Base-by-base conservation (phyloP, 2,329 filamentous ascomycete genomes). In the Penicillium rolfsii region DNA sequence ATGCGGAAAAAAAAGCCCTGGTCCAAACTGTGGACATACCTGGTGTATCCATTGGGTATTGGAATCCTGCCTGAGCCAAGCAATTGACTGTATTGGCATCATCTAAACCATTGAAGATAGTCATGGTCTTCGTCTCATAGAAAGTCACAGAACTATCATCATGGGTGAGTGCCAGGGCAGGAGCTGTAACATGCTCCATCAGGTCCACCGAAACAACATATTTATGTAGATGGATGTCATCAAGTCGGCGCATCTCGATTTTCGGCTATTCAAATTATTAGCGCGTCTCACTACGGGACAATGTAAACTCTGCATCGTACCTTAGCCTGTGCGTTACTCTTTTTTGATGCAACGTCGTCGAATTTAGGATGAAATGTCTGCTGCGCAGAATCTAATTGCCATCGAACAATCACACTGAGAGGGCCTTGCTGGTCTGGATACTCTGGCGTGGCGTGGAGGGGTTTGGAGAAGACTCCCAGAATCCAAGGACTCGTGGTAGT, bases 71-170 rank as follows among this genome's bases (percentile, higher is more conserved):
- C 74, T 97, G 91, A 30, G 88, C 82, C 30, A 96, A 81, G 59
- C 87, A 90, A 63, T 85, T 86, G 35, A 96, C 86, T 49, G 82
- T 86, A 46, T 86, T 84, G 7, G 86, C 77, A 67, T 90, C 89
- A 30, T 84, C 82, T 58, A 89, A 84, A 5, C 85, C 83, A 64
- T 86, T 87, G 0, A 93, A 80, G 56, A 88, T 83, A 4, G 86
- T 82, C 84, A 96, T 89, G 0, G 86, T 90, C 52, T 85, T 82
- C 11, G 92, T 85, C 70, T 96, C 90, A 58, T 91, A 87, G 74
- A 94, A 91, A 67, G 95, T 89, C 3, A 96, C 82, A 0, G 87
- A 89, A 11, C 93, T 91, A 72, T 97, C 93, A 63, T 90, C 90
- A 68, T 91, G 91, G 28, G 85, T 84, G 60, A 97, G 81, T 33